Conservation (phyloP, 345 rosid species). For the Lenwebbia sp. region DNA sequence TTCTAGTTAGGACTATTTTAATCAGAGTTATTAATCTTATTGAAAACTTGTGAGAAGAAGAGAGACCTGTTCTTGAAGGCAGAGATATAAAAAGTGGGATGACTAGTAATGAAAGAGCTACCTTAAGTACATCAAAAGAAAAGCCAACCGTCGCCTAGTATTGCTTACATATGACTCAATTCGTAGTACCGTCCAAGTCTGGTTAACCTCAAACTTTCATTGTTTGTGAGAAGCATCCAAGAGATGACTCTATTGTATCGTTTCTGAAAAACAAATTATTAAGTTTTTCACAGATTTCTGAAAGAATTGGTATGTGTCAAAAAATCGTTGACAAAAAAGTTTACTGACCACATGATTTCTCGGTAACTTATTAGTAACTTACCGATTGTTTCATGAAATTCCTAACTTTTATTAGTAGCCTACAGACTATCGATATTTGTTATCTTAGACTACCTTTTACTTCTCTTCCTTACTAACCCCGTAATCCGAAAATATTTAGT, state of each 20-base stretch:
- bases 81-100: neutral
- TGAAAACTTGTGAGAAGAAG: neutral
- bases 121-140: neutral
- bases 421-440: neutral
- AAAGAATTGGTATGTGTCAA: no score
- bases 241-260: neutral
- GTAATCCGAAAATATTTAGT: neutral
- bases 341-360: no score
- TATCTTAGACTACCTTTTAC: neutral
- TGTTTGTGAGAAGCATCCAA: neutral
- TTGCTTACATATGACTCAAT: neutral
- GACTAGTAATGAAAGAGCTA: neutral
- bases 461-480: neutral
- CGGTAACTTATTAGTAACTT: neutral
- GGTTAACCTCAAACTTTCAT: neutral
- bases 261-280: neutral
- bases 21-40: no score
- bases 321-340: no score
- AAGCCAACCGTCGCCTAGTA: neutral
- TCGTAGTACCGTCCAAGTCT: neutral
- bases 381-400: neutral
- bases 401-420: neutral
- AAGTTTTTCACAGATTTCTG: neutral
- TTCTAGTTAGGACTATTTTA: no score
- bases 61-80: neutral